These are phyloP conservation scores for Auricularia sp. DNA, from an alignment of 768 basidiomycete species.

Conservation along the genomic window DNA sequence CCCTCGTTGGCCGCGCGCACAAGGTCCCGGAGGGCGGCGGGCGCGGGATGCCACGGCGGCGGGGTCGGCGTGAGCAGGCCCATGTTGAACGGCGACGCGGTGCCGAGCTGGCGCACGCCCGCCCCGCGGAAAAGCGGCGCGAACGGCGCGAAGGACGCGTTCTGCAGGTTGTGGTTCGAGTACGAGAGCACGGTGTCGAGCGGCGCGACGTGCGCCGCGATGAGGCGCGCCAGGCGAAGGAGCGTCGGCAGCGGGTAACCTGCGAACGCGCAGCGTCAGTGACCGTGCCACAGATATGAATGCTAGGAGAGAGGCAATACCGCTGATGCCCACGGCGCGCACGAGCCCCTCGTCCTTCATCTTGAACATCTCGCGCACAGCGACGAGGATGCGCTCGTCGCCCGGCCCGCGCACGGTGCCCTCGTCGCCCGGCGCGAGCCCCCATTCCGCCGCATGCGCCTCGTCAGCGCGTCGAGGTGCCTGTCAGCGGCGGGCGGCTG, in stretches of 20 bases:
- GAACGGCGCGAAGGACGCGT: constrained; percentile 47
- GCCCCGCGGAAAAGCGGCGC: constrained; percentile 48
- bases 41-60: constrained; percentile 73
- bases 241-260: constrained; percentile 76
- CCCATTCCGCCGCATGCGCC: constrained; percentile 47
- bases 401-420: constrained; percentile 51
- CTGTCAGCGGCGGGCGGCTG: constrained; percentile 38
- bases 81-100: constrained; percentile 82
- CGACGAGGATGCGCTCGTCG: constrained; percentile 61
- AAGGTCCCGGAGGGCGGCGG: constrained; percentile 36
- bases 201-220: constrained; percentile 54
- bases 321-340: constrained; percentile 68
- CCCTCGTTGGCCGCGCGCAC: constrained; percentile 27
- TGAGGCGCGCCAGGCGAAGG: constrained; percentile 70
- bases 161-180: constrained; percentile 71
- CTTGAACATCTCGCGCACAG: constrained; percentile 51
- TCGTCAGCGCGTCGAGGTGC: constrained; percentile 12
- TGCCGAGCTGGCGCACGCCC: constrained; percentile 52
- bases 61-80: constrained; percentile 51
- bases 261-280: constrained; percentile 16
- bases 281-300: neutral
- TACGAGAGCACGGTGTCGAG: constrained; percentile 74
- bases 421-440: constrained; percentile 49
- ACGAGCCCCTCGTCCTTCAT: constrained; percentile 66
- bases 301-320: constrained; percentile 26